Evolutionary conservation across 345 rosid genomes (phyloP), one percentile per base, ranked within the genome.

Genomic region (Eucalyptus regnans): DNA sequence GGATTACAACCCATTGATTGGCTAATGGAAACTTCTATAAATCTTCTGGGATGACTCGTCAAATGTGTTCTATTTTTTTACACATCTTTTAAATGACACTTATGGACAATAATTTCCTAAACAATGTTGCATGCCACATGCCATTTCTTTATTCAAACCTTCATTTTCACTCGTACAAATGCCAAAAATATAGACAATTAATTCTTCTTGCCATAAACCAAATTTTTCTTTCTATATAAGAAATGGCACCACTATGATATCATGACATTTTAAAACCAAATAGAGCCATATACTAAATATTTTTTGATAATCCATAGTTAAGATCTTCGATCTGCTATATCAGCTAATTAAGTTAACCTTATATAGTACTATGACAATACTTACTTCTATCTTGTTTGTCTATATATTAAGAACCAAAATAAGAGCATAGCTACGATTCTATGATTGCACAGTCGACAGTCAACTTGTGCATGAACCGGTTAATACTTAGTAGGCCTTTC

Each of bases 261-360:
- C 76, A 64, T n/a, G 76, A n/a, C 41, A 14, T n/a, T 64, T 64
- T n/a, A 64, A 7, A 31, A 64, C 76, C 76, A 64, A n/a, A 1
- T 9, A 64, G 3, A 64, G 76, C 4, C 37, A 31, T 4, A 33
- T 33, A 33, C 37, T 33, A 33, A 33, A 33, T 33, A 33, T 33
- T 33, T 33, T 33, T n/a, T 14, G 8, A 27, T 62, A 14, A 62
- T 25, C 17, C 17, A 62, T 3, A 29, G 8, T 62, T 62, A 62
- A 12, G 18, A 64, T 64, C 5, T 64, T 3, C 3, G 3, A 14
- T n/a, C 1, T 8, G 5, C 10, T 9, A 3, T n/a, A n/a, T 64
- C 5, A 14, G 1, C 20, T 64, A 64, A 64, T 29, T 64, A 64
- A 62, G 76, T 64, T 64, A 31, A 64, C 7, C 3, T n/a, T 64